A percentile compares a stretch with the other conserved stretches of the same genome.
phyloP scores from a whole-genome alignment of 2,329 filamentous ascomycete species.

The Talaromyces sp. region DNA sequence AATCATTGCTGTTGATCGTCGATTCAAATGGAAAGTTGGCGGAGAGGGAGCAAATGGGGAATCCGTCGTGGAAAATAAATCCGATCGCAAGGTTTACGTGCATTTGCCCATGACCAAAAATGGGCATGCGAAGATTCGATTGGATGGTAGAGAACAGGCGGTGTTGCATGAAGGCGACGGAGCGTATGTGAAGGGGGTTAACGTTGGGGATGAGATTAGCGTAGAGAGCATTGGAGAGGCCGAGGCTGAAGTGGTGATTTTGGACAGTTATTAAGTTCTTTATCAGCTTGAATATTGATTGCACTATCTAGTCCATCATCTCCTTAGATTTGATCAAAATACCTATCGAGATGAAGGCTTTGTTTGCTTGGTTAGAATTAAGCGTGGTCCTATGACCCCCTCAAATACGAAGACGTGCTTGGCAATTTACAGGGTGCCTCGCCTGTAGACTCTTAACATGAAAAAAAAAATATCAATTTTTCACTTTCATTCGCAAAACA shows the following conservation, averaged over 20 bases:
- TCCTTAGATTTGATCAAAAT: not conserved
- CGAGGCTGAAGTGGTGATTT: conserved; percentile 65
- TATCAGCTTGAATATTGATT: not conserved
- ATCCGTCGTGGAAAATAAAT: conserved; percentile 37
- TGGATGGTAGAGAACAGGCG: conserved; percentile 63
- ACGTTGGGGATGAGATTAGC: conserved; percentile 59
- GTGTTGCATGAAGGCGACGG: conserved; percentile 74
- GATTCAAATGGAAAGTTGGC: conserved; percentile 70
- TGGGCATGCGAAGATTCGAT: conserved; percentile 67
- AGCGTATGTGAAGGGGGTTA: conserved; percentile 66
- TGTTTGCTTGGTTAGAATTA: not conserved
- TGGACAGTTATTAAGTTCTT: conserved; percentile 55
- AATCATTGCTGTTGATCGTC: conserved; percentile 62
- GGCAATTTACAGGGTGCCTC: not conserved
- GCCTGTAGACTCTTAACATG: not conserved
- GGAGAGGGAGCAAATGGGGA: conserved; percentile 26
- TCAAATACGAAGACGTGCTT: not conserved
- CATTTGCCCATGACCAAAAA: conserved; percentile 76
- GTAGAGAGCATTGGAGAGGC: conserved; percentile 66
- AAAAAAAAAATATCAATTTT: not conserved
- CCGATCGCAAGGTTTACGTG: conserved; percentile 67
- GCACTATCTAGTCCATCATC: not conserved
- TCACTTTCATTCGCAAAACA: no score
- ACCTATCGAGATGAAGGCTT: not conserved
- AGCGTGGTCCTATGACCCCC: not conserved